Conservation (phyloP, 1,139 yeast genomes). For the Taiozyma onychis region DNA sequence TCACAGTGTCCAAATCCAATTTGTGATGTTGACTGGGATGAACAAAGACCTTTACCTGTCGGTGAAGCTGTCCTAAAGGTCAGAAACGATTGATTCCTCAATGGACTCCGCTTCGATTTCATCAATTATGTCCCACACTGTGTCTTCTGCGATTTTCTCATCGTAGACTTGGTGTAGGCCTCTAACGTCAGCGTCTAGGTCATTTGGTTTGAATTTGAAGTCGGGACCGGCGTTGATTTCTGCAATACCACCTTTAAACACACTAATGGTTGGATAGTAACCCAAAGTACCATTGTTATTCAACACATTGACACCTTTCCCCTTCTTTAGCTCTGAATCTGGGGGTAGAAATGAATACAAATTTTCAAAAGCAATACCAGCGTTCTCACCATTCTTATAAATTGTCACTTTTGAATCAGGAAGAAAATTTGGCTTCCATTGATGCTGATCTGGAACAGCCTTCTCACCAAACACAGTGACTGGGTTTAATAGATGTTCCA, state of each 20-base stretch:
- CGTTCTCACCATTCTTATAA: conserved; percentile 68
- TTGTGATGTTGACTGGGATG: conserved; percentile 17
- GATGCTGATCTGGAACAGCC: conserved; percentile 39
- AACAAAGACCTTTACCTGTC: conserved; percentile 3
- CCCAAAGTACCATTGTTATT: conserved; percentile 79
- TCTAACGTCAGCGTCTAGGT: conserved; percentile 31
- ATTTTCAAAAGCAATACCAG: conserved; percentile 62
- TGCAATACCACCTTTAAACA: conserved; percentile 76
- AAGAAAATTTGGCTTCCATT: conserved; percentile 38
- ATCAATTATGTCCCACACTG: conserved; percentile 78
- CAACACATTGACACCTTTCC: conserved; percentile 37
- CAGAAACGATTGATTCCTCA: conserved; percentile 11
- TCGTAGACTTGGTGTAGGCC: conserved; percentile 59
- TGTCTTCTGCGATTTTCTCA: conserved; percentile 73
- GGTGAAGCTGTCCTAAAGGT: conserved; percentile 7
- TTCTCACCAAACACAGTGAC: conserved; percentile 65
- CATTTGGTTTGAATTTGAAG: conserved; percentile 41
- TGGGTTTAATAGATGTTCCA: conserved; percentile 74
- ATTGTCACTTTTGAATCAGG: conserved; percentile 57
- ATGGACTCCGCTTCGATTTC: conserved; percentile 64
- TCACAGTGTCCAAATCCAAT: conserved; percentile 25
- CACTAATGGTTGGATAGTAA: conserved; percentile 86
- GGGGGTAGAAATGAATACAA: conserved; percentile 80
- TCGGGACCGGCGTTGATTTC: conserved; percentile 64
- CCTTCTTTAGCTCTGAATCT: conserved; percentile 42